These are phyloP conservation scores for Periconia digitata DNA, from an alignment of 2,329 filamentous ascomycete genomes.

Conservation along the genomic window DNA sequence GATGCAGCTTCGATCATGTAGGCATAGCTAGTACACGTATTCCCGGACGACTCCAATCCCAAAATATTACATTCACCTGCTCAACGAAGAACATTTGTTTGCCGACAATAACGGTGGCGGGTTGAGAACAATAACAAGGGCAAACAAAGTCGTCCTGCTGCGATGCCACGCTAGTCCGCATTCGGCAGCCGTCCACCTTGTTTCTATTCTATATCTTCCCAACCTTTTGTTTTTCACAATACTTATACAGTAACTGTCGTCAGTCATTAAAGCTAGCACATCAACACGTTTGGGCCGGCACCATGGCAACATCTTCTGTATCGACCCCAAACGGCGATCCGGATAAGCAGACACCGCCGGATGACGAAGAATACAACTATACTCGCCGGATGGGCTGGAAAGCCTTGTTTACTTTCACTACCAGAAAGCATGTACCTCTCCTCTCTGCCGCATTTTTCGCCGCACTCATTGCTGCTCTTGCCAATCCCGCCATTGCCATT, in stretches of 20 bases:
- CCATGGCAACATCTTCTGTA: slow-evolving; percentile 17
- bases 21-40: not conserved
- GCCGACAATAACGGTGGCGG: not conserved
- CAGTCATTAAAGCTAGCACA: not conserved
- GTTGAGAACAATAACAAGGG: slow-evolving; percentile 38
- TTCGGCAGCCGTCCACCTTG: slow-evolving; percentile 18
- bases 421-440: slow-evolving; percentile 58
- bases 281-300: not conserved
- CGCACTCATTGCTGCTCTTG: slow-evolving; percentile 61
- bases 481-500: slow-evolving; percentile 67
- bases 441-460: slow-evolving; percentile 59
- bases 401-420: slow-evolving; percentile 72
- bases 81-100: not conserved
- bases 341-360: slow-evolving; percentile 12
- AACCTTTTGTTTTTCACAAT: too few relatives aligned
- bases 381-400: slow-evolving; percentile 46
- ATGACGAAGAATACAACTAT: slow-evolving; percentile 24
- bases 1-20: not conserved
- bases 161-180: slow-evolving; percentile 17
- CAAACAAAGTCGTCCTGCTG: slow-evolving; percentile 23
- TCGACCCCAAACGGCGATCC: slow-evolving; percentile 14
- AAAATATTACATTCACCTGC: not conserved
- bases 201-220: slow-evolving; percentile 4
- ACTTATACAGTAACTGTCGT: not conserved
- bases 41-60: not conserved